These are phyloP conservation scores for Lecanoromycetidae sp. DNA, from an alignment of 2,329 filamentous ascomycete genomes.

Conservation along the genomic window DNA sequence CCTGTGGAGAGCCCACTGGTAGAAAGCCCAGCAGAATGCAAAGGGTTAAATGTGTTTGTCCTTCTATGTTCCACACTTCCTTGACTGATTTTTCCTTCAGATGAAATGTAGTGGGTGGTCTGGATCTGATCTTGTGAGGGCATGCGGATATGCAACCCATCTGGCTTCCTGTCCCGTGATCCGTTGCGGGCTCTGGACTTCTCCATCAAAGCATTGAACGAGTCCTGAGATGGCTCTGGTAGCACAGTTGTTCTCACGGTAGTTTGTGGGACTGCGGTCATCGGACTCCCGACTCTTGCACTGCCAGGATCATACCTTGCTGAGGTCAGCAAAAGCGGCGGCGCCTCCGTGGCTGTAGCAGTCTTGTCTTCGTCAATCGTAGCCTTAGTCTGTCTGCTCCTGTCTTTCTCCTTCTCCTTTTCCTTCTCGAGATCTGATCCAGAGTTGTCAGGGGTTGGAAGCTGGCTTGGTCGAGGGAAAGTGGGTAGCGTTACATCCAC, in stretches of 20 bases:
- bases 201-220: conserved; percentile 51
- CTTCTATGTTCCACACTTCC: conserved; percentile 16
- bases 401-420: conserved; percentile 28
- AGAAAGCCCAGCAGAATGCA: conserved; percentile 14
- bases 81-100: conserved; percentile 40
- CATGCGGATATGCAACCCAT: conserved; percentile 56
- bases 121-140: conserved; percentile 41
- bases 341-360: conserved; percentile 25
- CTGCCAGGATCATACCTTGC: conserved; percentile 34
- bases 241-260: conserved; percentile 49
- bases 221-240: conserved; percentile 56
- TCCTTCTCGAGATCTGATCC: conserved; percentile 37
- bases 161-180: conserved; percentile 67
- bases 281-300: conserved; percentile 35
- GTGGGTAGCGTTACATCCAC: conserved; percentile 36
- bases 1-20: too few relatives aligned
- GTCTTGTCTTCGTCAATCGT: conserved; percentile 24
- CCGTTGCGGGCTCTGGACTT: conserved; percentile 42
- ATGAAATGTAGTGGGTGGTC: conserved; percentile 31
- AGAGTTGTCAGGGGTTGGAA: conserved; percentile 35
- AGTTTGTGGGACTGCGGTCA: conserved; percentile 56
- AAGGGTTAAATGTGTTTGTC: conserved; percentile 12
- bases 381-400: conserved; percentile 19
- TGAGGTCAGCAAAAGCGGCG: conserved; percentile 31
- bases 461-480: conserved; percentile 30